phyloP scores from a whole-genome alignment of 2,329 filamentous ascomycete genomes.

The Exophiala xenobiotica region DNA sequence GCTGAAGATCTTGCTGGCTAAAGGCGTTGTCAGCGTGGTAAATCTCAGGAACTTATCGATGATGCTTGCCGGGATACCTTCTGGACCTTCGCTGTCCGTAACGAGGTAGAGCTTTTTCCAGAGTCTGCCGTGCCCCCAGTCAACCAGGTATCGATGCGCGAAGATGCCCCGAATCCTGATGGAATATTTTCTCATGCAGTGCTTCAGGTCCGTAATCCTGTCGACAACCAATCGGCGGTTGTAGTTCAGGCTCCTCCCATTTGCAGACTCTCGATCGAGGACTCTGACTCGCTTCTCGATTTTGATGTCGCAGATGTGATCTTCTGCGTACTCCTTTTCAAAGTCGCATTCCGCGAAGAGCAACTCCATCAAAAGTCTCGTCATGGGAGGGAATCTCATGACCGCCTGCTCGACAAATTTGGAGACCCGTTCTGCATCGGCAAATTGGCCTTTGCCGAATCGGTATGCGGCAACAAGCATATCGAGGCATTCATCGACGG shows the following conservation, averaged over 20 bases:
- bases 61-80: neutral
- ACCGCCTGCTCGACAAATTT: neutral
- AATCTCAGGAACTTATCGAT: neutral
- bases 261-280: neutral
- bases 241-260: neutral
- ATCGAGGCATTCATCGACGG: neutral
- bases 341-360: neutral
- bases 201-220: neutral
- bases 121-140: conserved; percentile 1
- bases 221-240: neutral
- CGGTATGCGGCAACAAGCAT: neutral
- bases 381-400: neutral
- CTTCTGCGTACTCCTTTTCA: neutral
- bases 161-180: neutral
- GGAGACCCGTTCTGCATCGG: neutral
- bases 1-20: neutral
- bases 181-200: neutral
- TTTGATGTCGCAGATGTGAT: neutral
- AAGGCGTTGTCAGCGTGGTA: neutral
- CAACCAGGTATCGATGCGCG: neutral
- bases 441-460: neutral
- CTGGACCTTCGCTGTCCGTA: neutral
- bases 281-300: neutral
- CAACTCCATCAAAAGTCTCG: neutral
- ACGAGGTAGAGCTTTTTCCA: conserved; percentile 1